These are phyloP conservation scores for Picea glauca DNA, from an alignment of 75 land plant species.

Conservation along the genomic window DNA sequence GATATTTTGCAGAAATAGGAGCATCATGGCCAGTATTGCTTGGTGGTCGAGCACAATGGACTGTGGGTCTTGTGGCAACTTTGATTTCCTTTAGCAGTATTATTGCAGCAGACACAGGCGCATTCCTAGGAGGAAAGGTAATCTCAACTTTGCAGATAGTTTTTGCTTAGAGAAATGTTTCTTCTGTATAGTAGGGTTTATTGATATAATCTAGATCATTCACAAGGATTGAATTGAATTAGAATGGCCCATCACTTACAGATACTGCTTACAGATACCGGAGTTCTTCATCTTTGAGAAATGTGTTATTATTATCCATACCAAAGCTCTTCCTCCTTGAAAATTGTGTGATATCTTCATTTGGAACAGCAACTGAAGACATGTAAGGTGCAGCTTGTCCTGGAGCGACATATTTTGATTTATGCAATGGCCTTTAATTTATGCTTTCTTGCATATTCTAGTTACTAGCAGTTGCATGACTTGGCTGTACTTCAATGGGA, in stretches of 20 bases:
- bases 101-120: slow-evolving; percentile 95
- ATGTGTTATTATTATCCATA: background rate
- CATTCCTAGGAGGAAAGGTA: slow-evolving; percentile 95
- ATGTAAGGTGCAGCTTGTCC: background rate
- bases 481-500: background rate
- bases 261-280: background rate
- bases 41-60: slow-evolving; percentile 85
- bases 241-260: background rate
- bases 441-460: background rate
- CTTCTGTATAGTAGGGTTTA: background rate
- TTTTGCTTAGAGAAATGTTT: background rate
- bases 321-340: background rate
- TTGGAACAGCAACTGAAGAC: background rate
- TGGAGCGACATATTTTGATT: background rate
- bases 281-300: background rate
- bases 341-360: background rate
- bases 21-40: slow-evolving; percentile 67
- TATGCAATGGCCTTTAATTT: background rate
- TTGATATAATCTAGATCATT: background rate
- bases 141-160: background rate
- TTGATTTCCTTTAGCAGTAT: slow-evolving; percentile 81
- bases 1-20: slow-evolving; percentile 50
- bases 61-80: slow-evolving; percentile 92
- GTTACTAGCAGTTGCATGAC: background rate
- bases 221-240: background rate